Conservation (phyloP, 1,284 basidiomycete genomes). For the Polyporus tsugae region DNA sequence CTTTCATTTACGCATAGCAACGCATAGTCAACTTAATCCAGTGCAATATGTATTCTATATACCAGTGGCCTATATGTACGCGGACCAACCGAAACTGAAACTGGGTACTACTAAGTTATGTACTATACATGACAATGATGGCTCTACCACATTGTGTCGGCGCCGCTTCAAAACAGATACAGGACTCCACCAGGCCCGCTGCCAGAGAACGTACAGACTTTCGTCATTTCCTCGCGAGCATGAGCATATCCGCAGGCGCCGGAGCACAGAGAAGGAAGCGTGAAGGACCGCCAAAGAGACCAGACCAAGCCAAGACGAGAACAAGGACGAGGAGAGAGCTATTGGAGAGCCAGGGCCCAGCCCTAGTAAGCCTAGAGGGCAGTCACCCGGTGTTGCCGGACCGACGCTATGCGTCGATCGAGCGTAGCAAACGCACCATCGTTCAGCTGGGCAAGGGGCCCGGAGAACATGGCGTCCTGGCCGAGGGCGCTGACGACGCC, state of each 20-base stretch:
- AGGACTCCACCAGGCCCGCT: background rate
- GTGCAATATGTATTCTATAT: no score
- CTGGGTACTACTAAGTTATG: background rate
- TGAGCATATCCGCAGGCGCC: background rate
- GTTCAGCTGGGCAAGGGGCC: constrained; percentile 23
- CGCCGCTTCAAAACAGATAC: background rate
- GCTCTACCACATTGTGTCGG: background rate
- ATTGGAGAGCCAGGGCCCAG: background rate
- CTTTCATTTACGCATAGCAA: no score
- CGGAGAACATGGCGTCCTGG: constrained; percentile 20
- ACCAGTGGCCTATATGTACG: no score
- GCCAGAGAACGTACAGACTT: background rate
- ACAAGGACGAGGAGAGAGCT: background rate
- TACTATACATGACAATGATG: background rate
- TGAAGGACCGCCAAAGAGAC: background rate
- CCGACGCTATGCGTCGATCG: constrained; percentile 7
- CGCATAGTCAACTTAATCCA: no score
- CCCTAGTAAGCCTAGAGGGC: background rate
- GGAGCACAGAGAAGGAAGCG: background rate
- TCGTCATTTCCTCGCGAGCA: background rate
- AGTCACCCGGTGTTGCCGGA: constrained; percentile 9
- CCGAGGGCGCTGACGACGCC: constrained; percentile 18
- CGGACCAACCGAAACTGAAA: no score
- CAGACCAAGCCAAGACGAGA: background rate
- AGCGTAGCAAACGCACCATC: constrained; percentile 15